These are phyloP conservation scores for Geotrichum aggregatum DNA, from an alignment of 1,139 yeast genomes.

Conservation along the genomic window DNA sequence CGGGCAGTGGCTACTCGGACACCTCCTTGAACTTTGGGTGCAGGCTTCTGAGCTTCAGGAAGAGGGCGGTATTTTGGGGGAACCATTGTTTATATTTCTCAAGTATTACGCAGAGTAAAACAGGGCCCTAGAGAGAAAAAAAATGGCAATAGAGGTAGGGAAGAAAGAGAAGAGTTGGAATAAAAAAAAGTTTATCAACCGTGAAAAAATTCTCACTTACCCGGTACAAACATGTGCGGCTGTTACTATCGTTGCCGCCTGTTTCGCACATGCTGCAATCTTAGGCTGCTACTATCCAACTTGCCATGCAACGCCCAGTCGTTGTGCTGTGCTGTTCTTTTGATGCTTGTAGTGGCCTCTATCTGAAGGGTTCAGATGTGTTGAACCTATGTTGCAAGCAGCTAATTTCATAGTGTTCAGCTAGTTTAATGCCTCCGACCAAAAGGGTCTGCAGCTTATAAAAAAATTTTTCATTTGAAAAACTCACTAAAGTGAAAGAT, in stretches of 20 bases:
- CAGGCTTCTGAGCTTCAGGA: conserved; percentile 12
- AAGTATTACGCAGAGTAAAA: not conserved
- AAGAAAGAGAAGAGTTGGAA: not conserved
- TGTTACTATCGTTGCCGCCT: not conserved
- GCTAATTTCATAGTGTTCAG: not conserved
- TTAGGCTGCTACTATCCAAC: no score
- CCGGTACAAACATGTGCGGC: conserved; percentile 6
- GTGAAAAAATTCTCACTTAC: conserved; percentile 5
- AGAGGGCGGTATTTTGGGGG: conserved; percentile 17
- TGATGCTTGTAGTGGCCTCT: no score
- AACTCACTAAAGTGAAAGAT: no score
- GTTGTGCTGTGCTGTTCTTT: no score
- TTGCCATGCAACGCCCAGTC: no score
- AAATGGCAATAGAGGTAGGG: not conserved
- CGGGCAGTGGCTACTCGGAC: conserved; percentile 3
- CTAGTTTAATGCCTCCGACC: not conserved
- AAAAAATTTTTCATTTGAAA: no score
- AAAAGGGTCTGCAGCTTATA: no score
- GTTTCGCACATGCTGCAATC: no score
- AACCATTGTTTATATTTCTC: conserved; percentile 5
- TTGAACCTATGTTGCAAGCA: no score
- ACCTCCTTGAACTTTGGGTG: conserved; percentile 9
- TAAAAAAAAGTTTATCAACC: not conserved
- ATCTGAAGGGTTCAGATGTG: no score
- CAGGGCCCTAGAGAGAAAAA: not conserved